A percentile compares a stretch with the other conserved stretches of the same genome.
These are phyloP conservation scores for Nicotiana rustica DNA, from an alignment of 305 asterid species.

Conservation along the genomic window DNA sequence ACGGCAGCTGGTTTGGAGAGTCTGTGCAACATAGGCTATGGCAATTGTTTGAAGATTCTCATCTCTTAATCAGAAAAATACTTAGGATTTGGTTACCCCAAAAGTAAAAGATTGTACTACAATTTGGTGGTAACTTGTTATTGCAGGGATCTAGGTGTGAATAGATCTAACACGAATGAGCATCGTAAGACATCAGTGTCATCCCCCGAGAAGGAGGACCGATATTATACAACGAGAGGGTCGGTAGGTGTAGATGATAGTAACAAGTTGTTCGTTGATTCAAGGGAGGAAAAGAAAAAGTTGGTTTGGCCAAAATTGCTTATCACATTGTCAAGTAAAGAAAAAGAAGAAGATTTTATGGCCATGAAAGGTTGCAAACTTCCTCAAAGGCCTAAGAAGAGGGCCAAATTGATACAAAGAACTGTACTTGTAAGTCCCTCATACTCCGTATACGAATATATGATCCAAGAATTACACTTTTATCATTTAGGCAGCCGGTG, in stretches of 20 bases:
- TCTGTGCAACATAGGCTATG: no score
- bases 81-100: neutral
- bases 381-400: slow-evolving; percentile 95
- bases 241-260: slow-evolving; percentile 55
- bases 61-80: neutral
- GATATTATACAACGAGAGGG: slow-evolving; percentile 56
- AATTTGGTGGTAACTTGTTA: slow-evolving; percentile 27
- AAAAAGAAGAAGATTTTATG: slow-evolving; percentile 91
- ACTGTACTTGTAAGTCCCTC: slow-evolving; percentile 68
- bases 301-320: slow-evolving; percentile 82
- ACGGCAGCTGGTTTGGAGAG: no score
- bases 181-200: slow-evolving; percentile 41
- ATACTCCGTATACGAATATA: neutral
- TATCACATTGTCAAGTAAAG: slow-evolving; percentile 79
- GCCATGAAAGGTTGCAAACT: slow-evolving; percentile 93
- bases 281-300: slow-evolving; percentile 53
- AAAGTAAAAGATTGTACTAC: slow-evolving; percentile 6
- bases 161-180: slow-evolving; percentile 49
- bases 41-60: neutral
- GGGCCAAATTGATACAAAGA: slow-evolving; percentile 89
- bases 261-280: slow-evolving; percentile 39
- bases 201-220: slow-evolving; percentile 58
- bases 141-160: slow-evolving; percentile 50
- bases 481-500: no score
- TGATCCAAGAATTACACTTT: slow-evolving; percentile 1